Conservation (phyloP, 2,329 filamentous ascomycete species). For the Neonectria punicea region DNA sequence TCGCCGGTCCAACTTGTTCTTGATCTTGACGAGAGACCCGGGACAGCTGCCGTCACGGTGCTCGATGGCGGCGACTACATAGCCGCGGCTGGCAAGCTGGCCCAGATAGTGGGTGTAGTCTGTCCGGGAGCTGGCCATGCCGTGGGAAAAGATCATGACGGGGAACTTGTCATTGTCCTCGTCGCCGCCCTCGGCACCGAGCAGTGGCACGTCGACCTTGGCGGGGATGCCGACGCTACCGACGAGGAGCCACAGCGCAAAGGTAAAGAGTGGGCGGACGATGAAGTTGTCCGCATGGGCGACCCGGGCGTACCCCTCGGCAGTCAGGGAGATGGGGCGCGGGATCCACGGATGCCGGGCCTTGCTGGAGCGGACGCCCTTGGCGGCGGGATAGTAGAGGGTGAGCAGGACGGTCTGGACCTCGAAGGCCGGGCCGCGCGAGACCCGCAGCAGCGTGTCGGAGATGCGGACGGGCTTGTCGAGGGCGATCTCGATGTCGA, state of each 20-base stretch:
- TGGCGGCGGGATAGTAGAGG: slow-evolving; percentile 58
- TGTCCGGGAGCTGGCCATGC: slow-evolving; percentile 60
- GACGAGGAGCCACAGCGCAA: slow-evolving; percentile 53
- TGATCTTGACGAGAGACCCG: slow-evolving; percentile 52
- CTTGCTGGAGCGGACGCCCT: slow-evolving; percentile 38
- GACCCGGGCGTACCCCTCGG: slow-evolving; percentile 58
- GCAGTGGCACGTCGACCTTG: slow-evolving; percentile 57
- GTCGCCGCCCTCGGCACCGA: slow-evolving; percentile 38
- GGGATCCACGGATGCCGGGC: slow-evolving; percentile 58
- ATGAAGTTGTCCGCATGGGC: slow-evolving; percentile 56
- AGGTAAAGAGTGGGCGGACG: slow-evolving; percentile 55
- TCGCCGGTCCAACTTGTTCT: slow-evolving; percentile 43
- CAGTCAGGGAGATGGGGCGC: slow-evolving; percentile 55
- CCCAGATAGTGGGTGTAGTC: slow-evolving; percentile 64
- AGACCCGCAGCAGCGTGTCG: slow-evolving; percentile 47
- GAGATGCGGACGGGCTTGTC: slow-evolving; percentile 45
- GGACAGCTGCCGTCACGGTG: slow-evolving; percentile 64
- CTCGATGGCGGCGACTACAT: slow-evolving; percentile 61
- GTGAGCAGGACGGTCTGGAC: slow-evolving; percentile 61
- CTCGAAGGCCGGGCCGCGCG: slow-evolving; percentile 54
- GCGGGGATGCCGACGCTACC: slow-evolving; percentile 60
- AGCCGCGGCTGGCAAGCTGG: slow-evolving; percentile 60
- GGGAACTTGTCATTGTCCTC: slow-evolving; percentile 48
- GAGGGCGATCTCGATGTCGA: slow-evolving; percentile 59
- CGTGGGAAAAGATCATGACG: slow-evolving; percentile 63